Evolutionary conservation across 306 rosid species (phyloP), one percentile per base, ranked within the genome.

Genomic region (Prunus davidiana): DNA sequence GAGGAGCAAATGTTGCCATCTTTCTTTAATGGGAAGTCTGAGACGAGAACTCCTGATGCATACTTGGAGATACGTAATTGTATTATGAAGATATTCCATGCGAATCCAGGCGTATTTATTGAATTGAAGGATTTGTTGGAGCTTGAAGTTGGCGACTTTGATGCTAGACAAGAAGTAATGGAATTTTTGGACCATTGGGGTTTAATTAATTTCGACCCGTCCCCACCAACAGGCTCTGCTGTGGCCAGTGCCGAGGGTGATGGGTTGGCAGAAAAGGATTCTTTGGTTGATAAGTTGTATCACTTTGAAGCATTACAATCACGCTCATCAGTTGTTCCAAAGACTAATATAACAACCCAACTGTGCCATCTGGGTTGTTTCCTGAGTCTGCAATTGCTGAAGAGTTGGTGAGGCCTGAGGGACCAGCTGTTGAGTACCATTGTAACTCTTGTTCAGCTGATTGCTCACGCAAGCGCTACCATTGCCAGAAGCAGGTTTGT

Each of bases 391-490:
- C 93, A 27, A 78, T 89, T 80, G 79, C 91, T 68, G 98, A 93
- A 75, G 97, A 89, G 84, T 79, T 93, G 82, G 82, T 80, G 82
- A 89, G 88, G 76, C 89, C 84, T 74, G 97, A 91, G 89, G 97
- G 91, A 32, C 92, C 98, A 74, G 74, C 87, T 80, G 91, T 93
- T 73, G 98, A 93, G 91, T 93, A 91, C 89, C 98, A 93, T 71
- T 93, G 98, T 86, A 93, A 93, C 87, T 93, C 97, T 43, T 93
- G 98, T 83, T 86, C 97, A 30, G 96, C 93, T 80, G 98, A 93
- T 87, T 93, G 98, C 82, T 93, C 98, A 73, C 96, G 93, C 83
- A 91, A 91, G 81, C 98, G 98, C 27, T 93, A 91, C 91, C 98
- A 93, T 87, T 93, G 98, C 90, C 98, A 93, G 90, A 93, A 93